Evolutionary conservation across 2,329 filamentous ascomycete species (phyloP), one percentile per base, ranked within the genome.

Genomic region (Lasiodiplodia hormozganensis): DNA sequence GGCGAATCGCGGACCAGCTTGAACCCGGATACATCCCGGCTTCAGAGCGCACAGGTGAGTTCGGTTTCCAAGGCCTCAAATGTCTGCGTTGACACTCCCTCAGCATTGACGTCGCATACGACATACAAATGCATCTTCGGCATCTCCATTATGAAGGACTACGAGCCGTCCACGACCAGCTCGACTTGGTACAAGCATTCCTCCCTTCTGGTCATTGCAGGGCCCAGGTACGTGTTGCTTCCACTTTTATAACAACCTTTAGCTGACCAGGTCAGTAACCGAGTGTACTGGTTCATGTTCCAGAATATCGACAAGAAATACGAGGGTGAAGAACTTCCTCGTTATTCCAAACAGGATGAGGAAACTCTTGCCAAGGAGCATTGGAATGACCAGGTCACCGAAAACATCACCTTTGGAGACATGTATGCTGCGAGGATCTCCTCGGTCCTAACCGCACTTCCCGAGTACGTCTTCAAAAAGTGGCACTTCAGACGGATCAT

Each of bases 401-500:
- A 74, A 2, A 72, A 69, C 0, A 10, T 79, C 10, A 75, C 69
- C 1, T 80, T 83, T 65, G 72, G 72, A 0, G 75, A 82, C 12
- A 43, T 83, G 1, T 82, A 77, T 74, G 66, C 75, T 51, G 65
- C 66, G 4, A 67, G 74, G 28, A 69, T 38, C 8, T 71, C 67
- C 6, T 74, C 58, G 38, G 74, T 69, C 43, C 71, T 77, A 25
- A 71, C 78, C 5, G 70, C 72, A 62, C 53, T 81, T 16, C 75
- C 80, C 56, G 80, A 82, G 69, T 78, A 78, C 43, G 75, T 81
- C 1, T 76, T 81, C n/a, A 70, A 77, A 12, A 74, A 76, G 43
- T 83, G 82, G 78, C 75, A 80, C 62, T 81, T 76, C 52, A 74
- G 76, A 12, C 73, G 82, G 11, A 77, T 81, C 3, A 74, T 83